Percentiles rank a stretch among this genome's conserved stretches.
Evolutionary conservation across 2,329 filamentous ascomycete genomes (phyloP).

Genomic region (Diaporthe aspalathi): DNA sequence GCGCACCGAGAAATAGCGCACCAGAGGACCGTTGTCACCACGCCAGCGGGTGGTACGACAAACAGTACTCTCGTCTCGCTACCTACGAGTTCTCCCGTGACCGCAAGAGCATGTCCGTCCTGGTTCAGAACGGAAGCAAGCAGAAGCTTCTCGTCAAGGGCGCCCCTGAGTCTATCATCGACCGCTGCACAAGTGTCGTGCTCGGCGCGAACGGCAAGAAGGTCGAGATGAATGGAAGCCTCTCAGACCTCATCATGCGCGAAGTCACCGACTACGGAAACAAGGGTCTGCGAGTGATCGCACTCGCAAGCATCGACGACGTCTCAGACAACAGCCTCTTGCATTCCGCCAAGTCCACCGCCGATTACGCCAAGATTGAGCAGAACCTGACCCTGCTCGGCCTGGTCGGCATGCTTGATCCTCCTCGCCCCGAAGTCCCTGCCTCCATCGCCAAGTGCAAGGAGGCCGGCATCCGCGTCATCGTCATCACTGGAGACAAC

Average conservation of each 20-base stretch:
- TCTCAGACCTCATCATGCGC: conserved; percentile 76
- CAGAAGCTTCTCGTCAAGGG: conserved; percentile 95
- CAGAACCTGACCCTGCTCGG: conserved; percentile 95
- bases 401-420: conserved; percentile 95
- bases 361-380: conserved; percentile 88
- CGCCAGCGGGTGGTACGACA: conserved; percentile 87
- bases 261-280: conserved; percentile 93
- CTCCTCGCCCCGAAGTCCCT: conserved; percentile 91
- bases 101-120: conserved; percentile 98
- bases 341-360: conserved; percentile 80
- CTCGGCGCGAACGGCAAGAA: conserved; percentile 83
- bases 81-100: conserved; percentile 98
- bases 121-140: conserved; percentile 76
- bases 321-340: conserved; percentile 77
- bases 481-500: conserved; percentile 98
- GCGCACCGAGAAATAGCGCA: conserved; percentile 66
- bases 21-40: conserved; percentile 79
- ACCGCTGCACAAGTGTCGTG: conserved; percentile 86
- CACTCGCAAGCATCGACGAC: conserved; percentile 85
- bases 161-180: conserved; percentile 92
- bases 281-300: conserved; percentile 92
- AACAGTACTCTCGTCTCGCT: conserved; percentile 77
- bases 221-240: conserved; percentile 76
- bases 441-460: conserved; percentile 89
- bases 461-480: conserved; percentile 92